These are phyloP conservation scores for Escallonia herrerae DNA, from an alignment of 129 eudicot species.

Conservation along the genomic window DNA sequence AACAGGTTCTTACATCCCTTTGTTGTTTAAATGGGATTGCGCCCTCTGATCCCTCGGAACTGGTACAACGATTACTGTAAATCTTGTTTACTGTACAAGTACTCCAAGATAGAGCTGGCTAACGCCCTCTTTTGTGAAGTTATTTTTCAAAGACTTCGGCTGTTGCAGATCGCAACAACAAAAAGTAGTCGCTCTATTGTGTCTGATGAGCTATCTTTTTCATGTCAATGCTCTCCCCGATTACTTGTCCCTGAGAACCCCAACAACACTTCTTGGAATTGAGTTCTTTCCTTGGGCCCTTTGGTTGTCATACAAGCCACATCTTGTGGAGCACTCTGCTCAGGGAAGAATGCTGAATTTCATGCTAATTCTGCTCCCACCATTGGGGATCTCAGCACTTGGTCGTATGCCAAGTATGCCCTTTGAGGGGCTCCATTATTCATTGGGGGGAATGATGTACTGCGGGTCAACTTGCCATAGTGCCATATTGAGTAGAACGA, in stretches of 20 bases:
- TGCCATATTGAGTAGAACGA: no score
- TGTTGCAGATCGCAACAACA: not conserved
- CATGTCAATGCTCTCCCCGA: conserved; percentile 6
- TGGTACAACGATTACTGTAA: not conserved
- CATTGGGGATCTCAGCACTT: conserved; percentile 8
- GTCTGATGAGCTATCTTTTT: conserved; percentile 11
- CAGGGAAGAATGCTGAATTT: not conserved
- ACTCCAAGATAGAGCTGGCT: conserved; percentile 9
- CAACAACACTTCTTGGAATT: conserved; percentile 7
- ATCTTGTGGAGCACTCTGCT: conserved; percentile 1
- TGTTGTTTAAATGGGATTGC: conserved; percentile 5
- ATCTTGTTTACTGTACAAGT: conserved; percentile 11
- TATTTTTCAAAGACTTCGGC: conserved; percentile 1
- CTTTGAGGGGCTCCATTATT: conserved; percentile 13
- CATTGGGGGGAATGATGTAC: conserved; percentile 17
- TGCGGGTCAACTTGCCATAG: not conserved
- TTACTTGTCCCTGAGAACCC: not conserved
- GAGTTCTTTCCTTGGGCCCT: conserved; percentile 23
- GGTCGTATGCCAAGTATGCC: no score
- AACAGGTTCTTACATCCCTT: conserved; percentile 1
- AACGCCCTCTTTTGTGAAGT: not conserved
- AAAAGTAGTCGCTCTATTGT: conserved; percentile 6
- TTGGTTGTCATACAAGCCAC: conserved; percentile 8
- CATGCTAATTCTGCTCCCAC: not conserved
- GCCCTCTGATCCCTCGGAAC: conserved; percentile 1